A percentile compares a stretch with the other conserved stretches of the same genome.
Conservation (phyloP, 306 rosid species). For the Quercus berberidifolia region DNA sequence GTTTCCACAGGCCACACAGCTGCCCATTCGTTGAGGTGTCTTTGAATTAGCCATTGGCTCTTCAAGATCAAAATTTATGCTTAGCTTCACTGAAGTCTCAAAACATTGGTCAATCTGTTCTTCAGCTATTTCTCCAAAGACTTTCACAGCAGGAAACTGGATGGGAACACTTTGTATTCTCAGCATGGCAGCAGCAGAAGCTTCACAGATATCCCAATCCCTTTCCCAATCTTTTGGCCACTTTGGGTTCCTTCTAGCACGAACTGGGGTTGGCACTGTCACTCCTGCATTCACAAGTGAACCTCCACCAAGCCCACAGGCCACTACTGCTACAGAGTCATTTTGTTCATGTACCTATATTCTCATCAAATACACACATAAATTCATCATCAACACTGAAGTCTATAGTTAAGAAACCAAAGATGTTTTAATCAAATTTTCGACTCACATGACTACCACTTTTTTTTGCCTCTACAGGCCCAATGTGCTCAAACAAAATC, state of each 20-base stretch:
- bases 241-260: conserved; percentile 26
- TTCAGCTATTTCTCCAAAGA: conserved; percentile 22
- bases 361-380: background rate
- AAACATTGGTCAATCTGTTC: conserved; percentile 23
- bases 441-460: background rate
- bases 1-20: conserved; percentile 36
- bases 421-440: background rate
- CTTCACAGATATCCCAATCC: conserved; percentile 36
- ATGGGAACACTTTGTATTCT: conserved; percentile 23
- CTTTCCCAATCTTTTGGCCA: conserved; percentile 45
- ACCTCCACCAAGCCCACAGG: conserved; percentile 44
- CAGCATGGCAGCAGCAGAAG: conserved; percentile 35
- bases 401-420: background rate
- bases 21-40: conserved; percentile 3
- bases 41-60: conserved; percentile 8
- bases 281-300: conserved; percentile 41
- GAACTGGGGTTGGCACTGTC: conserved; percentile 27
- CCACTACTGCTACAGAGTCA: conserved; percentile 30
- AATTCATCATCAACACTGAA: background rate
- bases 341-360: conserved; percentile 22
- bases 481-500: background rate
- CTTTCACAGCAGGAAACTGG: conserved; percentile 24
- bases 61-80: conserved; percentile 31
- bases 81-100: conserved; percentile 26
- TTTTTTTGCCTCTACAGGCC: background rate